A percentile compares a stretch with the other conserved stretches of the same genome.
Evolutionary conservation across 176 grass and related monocot genomes (phyloP).

Genomic region (Zea luxurians): DNA sequence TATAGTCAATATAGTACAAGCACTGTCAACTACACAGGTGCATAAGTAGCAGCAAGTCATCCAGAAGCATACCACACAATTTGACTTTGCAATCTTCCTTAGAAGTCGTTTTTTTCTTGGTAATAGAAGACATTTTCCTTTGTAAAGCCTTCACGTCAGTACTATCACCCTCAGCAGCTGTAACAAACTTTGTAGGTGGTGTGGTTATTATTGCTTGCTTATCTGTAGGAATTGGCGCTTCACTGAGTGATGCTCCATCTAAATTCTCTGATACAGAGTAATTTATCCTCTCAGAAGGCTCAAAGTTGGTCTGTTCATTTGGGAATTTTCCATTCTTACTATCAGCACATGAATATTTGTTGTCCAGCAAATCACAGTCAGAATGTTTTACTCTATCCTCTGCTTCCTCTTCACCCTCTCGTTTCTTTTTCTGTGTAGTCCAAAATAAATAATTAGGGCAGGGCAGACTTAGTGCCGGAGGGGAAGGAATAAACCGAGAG

Average conservation of each 20-base stretch:
- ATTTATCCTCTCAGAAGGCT: constrained; percentile 25
- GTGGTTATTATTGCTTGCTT: constrained; percentile 27
- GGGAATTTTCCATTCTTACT: constrained; percentile 20
- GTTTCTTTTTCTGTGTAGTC: constrained; percentile 44
- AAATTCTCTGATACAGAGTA: not conserved
- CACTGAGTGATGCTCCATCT: constrained; percentile 6
- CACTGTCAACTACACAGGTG: not conserved
- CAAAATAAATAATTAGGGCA: not conserved
- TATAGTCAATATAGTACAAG: constrained; percentile 12
- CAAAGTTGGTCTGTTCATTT: constrained; percentile 16
- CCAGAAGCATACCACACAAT: constrained; percentile 49
- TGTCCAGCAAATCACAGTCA: constrained; percentile 15
- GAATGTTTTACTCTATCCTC: constrained; percentile 38
- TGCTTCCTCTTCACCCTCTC: constrained; percentile 16
- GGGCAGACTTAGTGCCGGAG: no score
- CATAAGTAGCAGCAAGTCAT: constrained; percentile 7
- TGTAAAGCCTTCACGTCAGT: constrained; percentile 19
- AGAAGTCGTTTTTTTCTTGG: constrained; percentile 38
- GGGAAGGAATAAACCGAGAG: no score
- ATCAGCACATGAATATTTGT: constrained; percentile 29
- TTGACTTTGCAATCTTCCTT: constrained; percentile 34
- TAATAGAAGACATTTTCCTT: constrained; percentile 35
- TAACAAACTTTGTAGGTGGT: constrained; percentile 33
- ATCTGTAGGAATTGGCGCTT: constrained; percentile 13
- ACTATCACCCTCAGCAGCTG: not conserved